phyloP scores from a whole-genome alignment of 768 basidiomycete genomes.

The Brasilioporus rufonigricans region DNA sequence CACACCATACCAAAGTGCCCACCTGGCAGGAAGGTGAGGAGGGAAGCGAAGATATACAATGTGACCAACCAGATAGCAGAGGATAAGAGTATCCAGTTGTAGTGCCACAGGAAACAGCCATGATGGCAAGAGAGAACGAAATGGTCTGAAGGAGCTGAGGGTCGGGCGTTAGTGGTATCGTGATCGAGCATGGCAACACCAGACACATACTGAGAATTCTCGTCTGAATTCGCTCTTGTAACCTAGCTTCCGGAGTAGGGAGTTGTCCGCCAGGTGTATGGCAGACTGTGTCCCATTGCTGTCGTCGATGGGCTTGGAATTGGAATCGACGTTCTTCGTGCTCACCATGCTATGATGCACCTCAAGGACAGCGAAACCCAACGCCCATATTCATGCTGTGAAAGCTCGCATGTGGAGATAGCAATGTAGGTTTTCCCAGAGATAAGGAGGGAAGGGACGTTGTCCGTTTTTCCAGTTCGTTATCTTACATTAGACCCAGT shows the following conservation, averaged over 20 bases:
- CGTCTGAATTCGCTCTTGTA: neutral
- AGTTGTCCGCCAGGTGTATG: too few species aligned
- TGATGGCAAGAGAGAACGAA: neutral
- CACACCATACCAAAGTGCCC: neutral
- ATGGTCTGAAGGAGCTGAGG: neutral
- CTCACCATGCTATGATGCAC: too few species aligned
- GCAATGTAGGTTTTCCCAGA: too few species aligned
- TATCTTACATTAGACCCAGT: too few species aligned
- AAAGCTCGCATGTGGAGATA: too few species aligned
- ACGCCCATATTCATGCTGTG: too few species aligned
- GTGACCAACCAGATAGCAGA: neutral
- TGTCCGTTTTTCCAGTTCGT: too few species aligned
- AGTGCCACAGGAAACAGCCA: neutral
- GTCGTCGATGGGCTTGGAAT: constrained; percentile 2
- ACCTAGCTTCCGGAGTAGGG: neutral
- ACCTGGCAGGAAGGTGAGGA: neutral
- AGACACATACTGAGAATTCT: neutral
- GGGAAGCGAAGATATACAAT: neutral
- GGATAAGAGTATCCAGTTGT: neutral
- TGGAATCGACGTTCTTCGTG: too few species aligned
- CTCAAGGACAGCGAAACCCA: too few species aligned
- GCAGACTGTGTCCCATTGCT: constrained; percentile 1
- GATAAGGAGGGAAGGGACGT: too few species aligned
- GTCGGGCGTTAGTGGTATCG: neutral
- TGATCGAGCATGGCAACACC: too few species aligned